A percentile compares a stretch with the other conserved stretches of the same genome.
These are phyloP conservation scores for Ceratopteris richardii DNA, from an alignment of 75 land plant species.

Conservation along the genomic window DNA sequence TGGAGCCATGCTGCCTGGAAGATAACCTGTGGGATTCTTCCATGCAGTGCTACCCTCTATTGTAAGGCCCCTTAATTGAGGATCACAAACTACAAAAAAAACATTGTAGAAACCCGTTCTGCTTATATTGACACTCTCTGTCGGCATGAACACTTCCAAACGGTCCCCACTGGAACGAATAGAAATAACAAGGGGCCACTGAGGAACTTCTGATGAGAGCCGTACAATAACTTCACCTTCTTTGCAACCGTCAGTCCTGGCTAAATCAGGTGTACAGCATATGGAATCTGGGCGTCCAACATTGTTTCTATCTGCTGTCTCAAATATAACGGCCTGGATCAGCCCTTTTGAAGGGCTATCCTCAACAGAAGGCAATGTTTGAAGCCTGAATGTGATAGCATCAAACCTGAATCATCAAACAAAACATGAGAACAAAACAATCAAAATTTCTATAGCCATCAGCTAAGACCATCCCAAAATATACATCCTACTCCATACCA, in stretches of 20 bases:
- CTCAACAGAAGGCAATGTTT: slow-evolving; percentile 22
- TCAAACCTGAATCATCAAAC: slow-evolving; percentile 42
- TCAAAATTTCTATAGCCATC: too few relatives aligned
- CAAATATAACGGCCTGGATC: slow-evolving; percentile 40
- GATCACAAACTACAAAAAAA: slow-evolving; percentile 44
- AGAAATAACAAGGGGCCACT: slow-evolving; percentile 24
- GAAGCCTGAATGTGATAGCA: slow-evolving; percentile 37
- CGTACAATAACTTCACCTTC: slow-evolving; percentile 33
- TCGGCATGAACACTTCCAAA: slow-evolving; percentile 10
- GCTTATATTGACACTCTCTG: slow-evolving; percentile 16
- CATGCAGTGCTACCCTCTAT: slow-evolving; percentile 35
- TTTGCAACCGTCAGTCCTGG: slow-evolving; percentile 18
- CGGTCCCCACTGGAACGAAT: slow-evolving; percentile 15
- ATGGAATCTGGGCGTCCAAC: slow-evolving; percentile 35
- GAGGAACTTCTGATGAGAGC: slow-evolving; percentile 16
- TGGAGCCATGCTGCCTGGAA: slow-evolving; percentile 50
- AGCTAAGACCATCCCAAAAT: too few relatives aligned
- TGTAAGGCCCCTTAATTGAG: slow-evolving; percentile 19
- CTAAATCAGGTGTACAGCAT: slow-evolving; percentile 30
- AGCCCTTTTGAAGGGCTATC: slow-evolving; percentile 21
- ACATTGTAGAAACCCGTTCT: slow-evolving; percentile 40
- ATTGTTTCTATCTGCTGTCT: slow-evolving; percentile 33
- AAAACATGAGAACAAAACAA: too few relatives aligned
- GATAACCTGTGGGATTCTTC: slow-evolving; percentile 39
- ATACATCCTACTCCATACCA: too few relatives aligned